These are phyloP conservation scores for Paxillus rubicundulus DNA, from an alignment of 768 basidiomycete species.

Conservation along the genomic window DNA sequence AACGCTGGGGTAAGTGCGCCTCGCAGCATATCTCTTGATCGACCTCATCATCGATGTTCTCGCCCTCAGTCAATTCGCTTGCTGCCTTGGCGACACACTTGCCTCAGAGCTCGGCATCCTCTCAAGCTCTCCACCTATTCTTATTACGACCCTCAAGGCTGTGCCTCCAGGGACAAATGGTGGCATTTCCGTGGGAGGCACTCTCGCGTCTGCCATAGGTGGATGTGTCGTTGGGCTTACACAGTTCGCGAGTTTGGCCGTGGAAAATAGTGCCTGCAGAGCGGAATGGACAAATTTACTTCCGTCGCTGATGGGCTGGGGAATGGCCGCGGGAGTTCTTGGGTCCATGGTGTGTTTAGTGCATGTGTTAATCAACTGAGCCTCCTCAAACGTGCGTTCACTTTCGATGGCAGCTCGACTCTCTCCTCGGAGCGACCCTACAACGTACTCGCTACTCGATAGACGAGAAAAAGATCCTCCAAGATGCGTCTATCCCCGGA, in stretches of 20 bases:
- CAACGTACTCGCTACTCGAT: constrained; percentile 76
- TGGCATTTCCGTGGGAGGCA: constrained; percentile 74
- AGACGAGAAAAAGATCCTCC: constrained; percentile 58
- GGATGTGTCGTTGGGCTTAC: constrained; percentile 69
- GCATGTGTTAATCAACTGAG: background rate
- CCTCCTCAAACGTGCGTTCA: background rate
- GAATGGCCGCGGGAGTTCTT: constrained; percentile 63
- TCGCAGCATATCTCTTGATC: background rate
- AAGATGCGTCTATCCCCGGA: constrained; percentile 44
- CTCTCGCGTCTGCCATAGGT: constrained; percentile 67
- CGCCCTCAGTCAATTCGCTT: constrained; percentile 71
- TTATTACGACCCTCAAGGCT: constrained; percentile 71
- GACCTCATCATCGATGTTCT: constrained; percentile 3
- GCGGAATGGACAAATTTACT: constrained; percentile 37
- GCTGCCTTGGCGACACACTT: constrained; percentile 88
- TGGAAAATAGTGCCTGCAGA: constrained; percentile 62
- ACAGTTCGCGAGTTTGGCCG: constrained; percentile 51
- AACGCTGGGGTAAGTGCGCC: constrained; percentile 56
- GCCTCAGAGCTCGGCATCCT: constrained; percentile 93
- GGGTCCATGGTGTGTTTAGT: constrained; percentile 67
- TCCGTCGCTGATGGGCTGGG: constrained; percentile 52
- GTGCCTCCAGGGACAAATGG: constrained; percentile 94
- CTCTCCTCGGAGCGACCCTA: constrained; percentile 81
- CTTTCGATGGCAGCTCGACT: constrained; percentile 62
- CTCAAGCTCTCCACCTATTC: constrained; percentile 60